These are phyloP conservation scores for Ocimum tenuiflorum DNA, from an alignment of 257 asterid genomes.

Conservation along the genomic window DNA sequence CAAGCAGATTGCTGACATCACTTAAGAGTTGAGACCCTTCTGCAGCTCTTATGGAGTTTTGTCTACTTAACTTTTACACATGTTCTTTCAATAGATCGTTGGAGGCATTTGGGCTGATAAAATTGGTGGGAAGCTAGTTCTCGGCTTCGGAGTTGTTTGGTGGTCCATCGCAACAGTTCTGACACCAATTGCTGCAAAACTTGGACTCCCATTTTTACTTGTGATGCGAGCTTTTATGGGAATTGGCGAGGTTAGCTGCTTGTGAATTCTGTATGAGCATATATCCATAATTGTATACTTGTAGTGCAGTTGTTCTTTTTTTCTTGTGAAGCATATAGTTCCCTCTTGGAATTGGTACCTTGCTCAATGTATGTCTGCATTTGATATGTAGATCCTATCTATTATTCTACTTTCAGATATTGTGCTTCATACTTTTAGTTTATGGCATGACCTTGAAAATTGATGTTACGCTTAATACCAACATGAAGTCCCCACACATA, in stretches of 20 bases:
- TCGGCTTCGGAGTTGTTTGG: conserved; percentile 89
- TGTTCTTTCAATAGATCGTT: conserved; percentile 45
- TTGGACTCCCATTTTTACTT: conserved; percentile 88
- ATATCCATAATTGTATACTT: neutral
- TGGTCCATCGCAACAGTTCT: conserved; percentile 63
- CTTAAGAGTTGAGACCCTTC: neutral
- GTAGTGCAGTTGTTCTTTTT: neutral
- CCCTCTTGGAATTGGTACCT: neutral
- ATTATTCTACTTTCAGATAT: neutral
- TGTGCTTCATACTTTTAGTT: neutral
- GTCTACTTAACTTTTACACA: conserved; percentile 5
- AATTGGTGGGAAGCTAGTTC: conserved; percentile 88
- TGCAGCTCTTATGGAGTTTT: neutral
- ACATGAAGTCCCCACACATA: neutral
- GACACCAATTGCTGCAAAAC: conserved; percentile 89
- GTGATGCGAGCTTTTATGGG: conserved; percentile 98
- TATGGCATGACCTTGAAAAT: neutral
- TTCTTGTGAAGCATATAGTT: neutral
- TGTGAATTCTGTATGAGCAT: conserved; percentile 9
- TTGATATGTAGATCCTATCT: too few species aligned
- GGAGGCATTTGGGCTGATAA: conserved; percentile 99
- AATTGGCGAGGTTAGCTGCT: conserved; percentile 83
- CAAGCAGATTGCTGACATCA: conserved; percentile 3
- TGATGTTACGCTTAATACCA: neutral
- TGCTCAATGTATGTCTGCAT: neutral